Evolutionary conservation across 768 basidiomycete genomes (phyloP).

Genomic region (Kwoniella dendrophila): DNA sequence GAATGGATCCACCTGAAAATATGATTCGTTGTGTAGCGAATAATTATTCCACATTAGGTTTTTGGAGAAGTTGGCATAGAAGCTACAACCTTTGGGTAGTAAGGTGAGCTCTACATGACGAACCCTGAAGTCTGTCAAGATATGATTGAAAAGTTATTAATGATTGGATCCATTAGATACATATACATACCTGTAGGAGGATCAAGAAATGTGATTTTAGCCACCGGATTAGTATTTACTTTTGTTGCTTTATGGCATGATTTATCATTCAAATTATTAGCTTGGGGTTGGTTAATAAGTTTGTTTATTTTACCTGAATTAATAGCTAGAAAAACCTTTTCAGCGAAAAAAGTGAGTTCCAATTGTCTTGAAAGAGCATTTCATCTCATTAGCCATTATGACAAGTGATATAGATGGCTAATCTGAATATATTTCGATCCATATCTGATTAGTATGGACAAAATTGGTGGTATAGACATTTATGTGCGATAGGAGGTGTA

Average conservation of each 20-base stretch:
- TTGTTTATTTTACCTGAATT: slow-evolving; percentile 88
- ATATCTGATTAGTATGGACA: slow-evolving; percentile 64
- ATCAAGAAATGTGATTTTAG: slow-evolving; percentile 61
- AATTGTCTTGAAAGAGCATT: background rate
- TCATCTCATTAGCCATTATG: no score
- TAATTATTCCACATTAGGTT: slow-evolving; percentile 88
- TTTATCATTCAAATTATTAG: slow-evolving; percentile 77
- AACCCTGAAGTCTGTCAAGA: background rate
- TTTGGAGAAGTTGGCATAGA: slow-evolving; percentile 96
- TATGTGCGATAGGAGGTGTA: slow-evolving; percentile 78
- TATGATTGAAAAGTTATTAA: background rate
- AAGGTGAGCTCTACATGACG: slow-evolving; percentile 60
- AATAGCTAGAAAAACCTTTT: slow-evolving; percentile 64
- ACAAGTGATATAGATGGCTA: background rate
- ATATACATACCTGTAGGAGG: slow-evolving; percentile 94
- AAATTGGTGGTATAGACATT: slow-evolving; percentile 78
- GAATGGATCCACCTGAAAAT: slow-evolving; percentile 93
- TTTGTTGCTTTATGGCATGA: slow-evolving; percentile 99
- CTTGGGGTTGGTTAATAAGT: slow-evolving; percentile 96
- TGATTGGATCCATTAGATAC: slow-evolving; percentile 64
- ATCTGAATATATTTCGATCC: background rate
- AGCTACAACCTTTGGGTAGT: slow-evolving; percentile 95
- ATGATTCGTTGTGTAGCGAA: slow-evolving; percentile 99
- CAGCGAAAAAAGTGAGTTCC: slow-evolving; percentile 65
- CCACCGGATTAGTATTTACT: slow-evolving; percentile 81